These are phyloP conservation scores for Westerdykella aurantiaca DNA, from an alignment of 2,329 filamentous ascomycete species.

Conservation along the genomic window DNA sequence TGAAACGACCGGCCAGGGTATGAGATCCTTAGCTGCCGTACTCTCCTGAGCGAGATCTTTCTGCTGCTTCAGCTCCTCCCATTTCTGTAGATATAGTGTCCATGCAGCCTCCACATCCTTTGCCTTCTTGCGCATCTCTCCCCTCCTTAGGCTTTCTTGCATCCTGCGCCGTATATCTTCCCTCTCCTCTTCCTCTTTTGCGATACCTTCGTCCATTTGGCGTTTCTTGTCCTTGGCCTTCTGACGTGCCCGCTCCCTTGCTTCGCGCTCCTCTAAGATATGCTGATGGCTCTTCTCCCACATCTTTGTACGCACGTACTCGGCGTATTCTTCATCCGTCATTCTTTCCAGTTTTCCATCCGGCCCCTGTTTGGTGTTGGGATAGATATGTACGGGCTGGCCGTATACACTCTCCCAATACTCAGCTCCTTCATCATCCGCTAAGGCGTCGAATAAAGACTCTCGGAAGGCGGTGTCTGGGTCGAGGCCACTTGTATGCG, in stretches of 20 bases:
- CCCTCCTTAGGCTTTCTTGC: conserved; percentile 62
- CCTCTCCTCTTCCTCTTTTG: conserved; percentile 39
- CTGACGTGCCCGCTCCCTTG: conserved; percentile 44
- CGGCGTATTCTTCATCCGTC: conserved; percentile 87
- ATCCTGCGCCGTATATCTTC: conserved; percentile 56
- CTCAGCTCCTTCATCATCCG: conserved; percentile 88
- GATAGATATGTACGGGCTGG: conserved; percentile 82
- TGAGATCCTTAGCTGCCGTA: conserved; percentile 31
- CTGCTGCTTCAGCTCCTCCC: conserved; percentile 49
- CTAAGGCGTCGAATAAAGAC: conserved; percentile 93
- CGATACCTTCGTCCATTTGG: conserved; percentile 39
- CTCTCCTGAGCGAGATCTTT: conserved; percentile 9
- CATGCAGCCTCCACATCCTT: conserved; percentile 57
- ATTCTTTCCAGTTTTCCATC: conserved; percentile 67
- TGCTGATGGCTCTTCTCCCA: conserved; percentile 92
- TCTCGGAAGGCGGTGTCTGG: conserved; percentile 78
- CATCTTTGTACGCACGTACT: conserved; percentile 81
- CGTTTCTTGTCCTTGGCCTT: conserved; percentile 40
- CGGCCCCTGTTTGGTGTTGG: conserved; percentile 49
- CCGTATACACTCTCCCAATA: conserved; percentile 98
- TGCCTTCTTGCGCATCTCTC: conserved; percentile 55
- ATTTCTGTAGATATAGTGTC: conserved; percentile 58
- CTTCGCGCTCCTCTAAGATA: conserved; percentile 68
- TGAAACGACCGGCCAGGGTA: conserved; percentile 69
- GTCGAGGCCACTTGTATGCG: conserved; percentile 29